These are phyloP conservation scores for Dioszegia aurantiaca DNA, from an alignment of 768 basidiomycete genomes.

Conservation along the genomic window DNA sequence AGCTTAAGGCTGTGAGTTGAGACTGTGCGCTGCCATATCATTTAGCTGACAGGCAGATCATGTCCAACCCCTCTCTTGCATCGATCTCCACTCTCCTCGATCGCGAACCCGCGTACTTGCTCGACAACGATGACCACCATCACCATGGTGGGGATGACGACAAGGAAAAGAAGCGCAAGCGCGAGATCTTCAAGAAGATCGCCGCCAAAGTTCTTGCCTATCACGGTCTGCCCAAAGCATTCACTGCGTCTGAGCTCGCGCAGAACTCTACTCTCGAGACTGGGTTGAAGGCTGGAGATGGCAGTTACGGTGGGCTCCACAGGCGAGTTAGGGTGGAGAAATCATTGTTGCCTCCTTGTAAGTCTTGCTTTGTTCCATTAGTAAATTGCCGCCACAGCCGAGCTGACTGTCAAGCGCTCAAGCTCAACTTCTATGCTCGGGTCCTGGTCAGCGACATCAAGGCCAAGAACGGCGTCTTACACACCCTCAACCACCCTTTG, in stretches of 20 bases:
- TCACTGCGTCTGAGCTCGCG: slow-evolving; percentile 54
- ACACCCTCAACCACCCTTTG: slow-evolving; percentile 60
- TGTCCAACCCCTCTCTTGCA: slow-evolving; percentile 35
- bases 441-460: slow-evolving; percentile 53
- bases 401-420: slow-evolving; percentile 35
- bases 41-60: slow-evolving; percentile 23
- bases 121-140: slow-evolving; percentile 19
- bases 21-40: background rate
- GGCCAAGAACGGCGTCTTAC: slow-evolving; percentile 60
- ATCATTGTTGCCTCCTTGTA: slow-evolving; percentile 47
- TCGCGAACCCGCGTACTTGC: slow-evolving; percentile 25
- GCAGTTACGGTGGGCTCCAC: slow-evolving; percentile 44
- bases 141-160: slow-evolving; percentile 38
- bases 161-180: slow-evolving; percentile 54
- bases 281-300: slow-evolving; percentile 45
- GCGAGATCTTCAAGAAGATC: slow-evolving; percentile 61
- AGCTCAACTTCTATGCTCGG: slow-evolving; percentile 59
- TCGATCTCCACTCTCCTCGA: slow-evolving; percentile 32
- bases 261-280: slow-evolving; percentile 60
- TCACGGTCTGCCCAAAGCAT: slow-evolving; percentile 58
- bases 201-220: slow-evolving; percentile 61
- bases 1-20: slow-evolving; percentile 10
- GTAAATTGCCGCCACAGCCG: background rate
- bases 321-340: slow-evolving; percentile 47
- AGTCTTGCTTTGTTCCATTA: no score